Percentiles rank a stretch among this genome's conserved stretches.
Evolutionary conservation across 352 stramenopile species (phyloP).

Genomic region (Saprolegnia diclina): DNA sequence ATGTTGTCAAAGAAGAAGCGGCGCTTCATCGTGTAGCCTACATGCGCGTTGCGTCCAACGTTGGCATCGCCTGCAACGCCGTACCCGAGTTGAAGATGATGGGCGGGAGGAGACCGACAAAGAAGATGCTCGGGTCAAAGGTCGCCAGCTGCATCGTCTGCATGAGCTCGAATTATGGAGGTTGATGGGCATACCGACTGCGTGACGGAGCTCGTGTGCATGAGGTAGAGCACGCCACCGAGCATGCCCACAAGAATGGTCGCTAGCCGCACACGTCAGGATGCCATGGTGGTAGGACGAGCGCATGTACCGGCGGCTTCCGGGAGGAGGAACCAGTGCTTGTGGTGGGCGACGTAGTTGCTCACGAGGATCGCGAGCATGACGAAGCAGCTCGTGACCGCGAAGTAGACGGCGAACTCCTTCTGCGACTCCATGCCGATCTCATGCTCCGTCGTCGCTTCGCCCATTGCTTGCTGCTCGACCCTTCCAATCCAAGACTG

Average conservation of each 20-base stretch:
- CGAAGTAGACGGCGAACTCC: slow-evolving; percentile 69
- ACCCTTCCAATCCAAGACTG: not conserved
- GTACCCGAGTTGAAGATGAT: slow-evolving; percentile 92
- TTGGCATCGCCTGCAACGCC: not conserved
- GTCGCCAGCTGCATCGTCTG: slow-evolving; percentile 28
- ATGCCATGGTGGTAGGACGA: not conserved
- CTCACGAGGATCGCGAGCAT: slow-evolving; percentile 71
- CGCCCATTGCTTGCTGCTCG: slow-evolving; percentile 6
- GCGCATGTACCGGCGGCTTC: slow-evolving; percentile 44
- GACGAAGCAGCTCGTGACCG: slow-evolving; percentile 56
- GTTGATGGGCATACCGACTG: slow-evolving; percentile 8
- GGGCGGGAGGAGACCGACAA: slow-evolving; percentile 87
- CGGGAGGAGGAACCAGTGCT: slow-evolving; percentile 66
- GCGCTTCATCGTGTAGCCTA: slow-evolving; percentile 84
- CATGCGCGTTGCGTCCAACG: not conserved
- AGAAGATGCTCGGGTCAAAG: slow-evolving; percentile 92
- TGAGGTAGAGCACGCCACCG: slow-evolving; percentile 21
- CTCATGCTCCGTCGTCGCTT: slow-evolving; percentile 16
- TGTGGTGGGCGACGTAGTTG: slow-evolving; percentile 72
- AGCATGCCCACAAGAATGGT: slow-evolving; percentile 25
- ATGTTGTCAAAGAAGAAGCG: slow-evolving; percentile 92
- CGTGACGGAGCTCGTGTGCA: slow-evolving; percentile 22
- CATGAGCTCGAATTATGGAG: not conserved
- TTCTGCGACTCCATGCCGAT: slow-evolving; percentile 37
- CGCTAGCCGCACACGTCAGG: slow-evolving; percentile 3